Conservation (phyloP, 2,329 filamentous ascomycete genomes). For the Trichoderma sp. region DNA sequence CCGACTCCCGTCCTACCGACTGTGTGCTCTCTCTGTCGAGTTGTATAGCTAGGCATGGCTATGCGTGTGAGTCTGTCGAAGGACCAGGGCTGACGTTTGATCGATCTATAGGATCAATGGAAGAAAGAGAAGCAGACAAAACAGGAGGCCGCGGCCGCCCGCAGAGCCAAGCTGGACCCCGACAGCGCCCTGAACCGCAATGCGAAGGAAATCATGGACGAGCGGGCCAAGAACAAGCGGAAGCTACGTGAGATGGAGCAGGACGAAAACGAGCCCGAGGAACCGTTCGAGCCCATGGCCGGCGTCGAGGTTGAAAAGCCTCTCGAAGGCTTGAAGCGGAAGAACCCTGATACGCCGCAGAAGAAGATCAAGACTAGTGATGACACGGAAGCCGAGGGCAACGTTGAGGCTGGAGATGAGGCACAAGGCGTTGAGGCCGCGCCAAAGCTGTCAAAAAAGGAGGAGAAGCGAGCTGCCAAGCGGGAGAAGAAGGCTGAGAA, state of each 20-base stretch:
- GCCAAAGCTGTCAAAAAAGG: slow-evolving; percentile 54
- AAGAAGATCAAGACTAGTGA: slow-evolving; percentile 55
- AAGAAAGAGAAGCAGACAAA: slow-evolving; percentile 93
- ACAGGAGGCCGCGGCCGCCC: slow-evolving; percentile 78
- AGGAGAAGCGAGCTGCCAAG: slow-evolving; percentile 55
- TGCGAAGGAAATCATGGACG: slow-evolving; percentile 91
- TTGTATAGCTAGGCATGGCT: neutral
- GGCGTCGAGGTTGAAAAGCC: slow-evolving; percentile 64
- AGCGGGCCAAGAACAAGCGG: slow-evolving; percentile 73
- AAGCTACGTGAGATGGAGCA: slow-evolving; percentile 69
- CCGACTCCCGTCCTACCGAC: slow-evolving; percentile 14
- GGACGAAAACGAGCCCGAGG: slow-evolving; percentile 47
- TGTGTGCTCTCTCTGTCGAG: neutral
- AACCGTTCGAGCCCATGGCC: slow-evolving; percentile 50
- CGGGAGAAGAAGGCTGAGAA: slow-evolving; percentile 48
- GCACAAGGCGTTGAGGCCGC: slow-evolving; percentile 42
- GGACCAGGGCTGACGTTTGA: slow-evolving; percentile 1
- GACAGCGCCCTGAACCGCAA: slow-evolving; percentile 78
- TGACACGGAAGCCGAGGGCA: slow-evolving; percentile 5
- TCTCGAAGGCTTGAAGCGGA: slow-evolving; percentile 62
- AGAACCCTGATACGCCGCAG: slow-evolving; percentile 48
- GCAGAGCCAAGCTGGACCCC: slow-evolving; percentile 87
- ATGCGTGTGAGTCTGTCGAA: neutral
- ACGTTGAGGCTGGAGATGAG: slow-evolving; percentile 34
- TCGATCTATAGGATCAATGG: slow-evolving; percentile 76